Evolutionary conservation across 352 stramenopile species (phyloP), one percentile per base, ranked within the genome.

Genomic region (Phytophthora fragariae): DNA sequence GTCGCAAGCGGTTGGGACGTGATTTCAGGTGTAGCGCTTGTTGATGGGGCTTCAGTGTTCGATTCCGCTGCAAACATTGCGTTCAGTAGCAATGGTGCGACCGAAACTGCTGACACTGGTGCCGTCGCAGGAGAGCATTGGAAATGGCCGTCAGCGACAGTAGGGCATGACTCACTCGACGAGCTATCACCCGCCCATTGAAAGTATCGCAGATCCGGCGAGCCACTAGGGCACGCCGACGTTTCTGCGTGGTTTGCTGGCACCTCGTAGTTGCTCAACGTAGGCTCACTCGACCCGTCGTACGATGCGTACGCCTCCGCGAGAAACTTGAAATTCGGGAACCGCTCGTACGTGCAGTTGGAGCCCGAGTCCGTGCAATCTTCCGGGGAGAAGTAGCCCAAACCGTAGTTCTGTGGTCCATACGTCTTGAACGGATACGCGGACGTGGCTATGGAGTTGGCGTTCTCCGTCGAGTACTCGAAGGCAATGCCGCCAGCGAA

Each of bases 391-490:
- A 94, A 85, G 73, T 92, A 96, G 9, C 89, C 90, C 47, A 96
- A 67, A 1, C 89, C 89, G 64, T 95, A 95, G 64, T 95, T 93
- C 64, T 92, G 77, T 9, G 80, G 73, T 0, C 85, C 87, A 50
- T 81, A 91, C 35, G 69, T 79, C 33, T 60, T 87, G 75, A 94
- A 96, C 50, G 88, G 88, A 70, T 86, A 96, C 47, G 79, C 24
- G 2, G 74, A 84, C 15, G 72, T 82, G 41, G 75, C 65, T 73
- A 82, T 84, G 41, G 81, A 89, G 76, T 94, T 94, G 68, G 83
- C 81, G 54, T 87, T 86, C 69, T 96, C 89, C 17, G 86, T 94
- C 46, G 84, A 88, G 76, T 92, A 96, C 76, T 94, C 87, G 68
- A 94, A 96, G 9, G 64, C 87, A 33, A 94, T 82, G 19, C 87